Evolutionary conservation across 306 rosid genomes (phyloP).

Genomic region (Trifolium dubium): DNA sequence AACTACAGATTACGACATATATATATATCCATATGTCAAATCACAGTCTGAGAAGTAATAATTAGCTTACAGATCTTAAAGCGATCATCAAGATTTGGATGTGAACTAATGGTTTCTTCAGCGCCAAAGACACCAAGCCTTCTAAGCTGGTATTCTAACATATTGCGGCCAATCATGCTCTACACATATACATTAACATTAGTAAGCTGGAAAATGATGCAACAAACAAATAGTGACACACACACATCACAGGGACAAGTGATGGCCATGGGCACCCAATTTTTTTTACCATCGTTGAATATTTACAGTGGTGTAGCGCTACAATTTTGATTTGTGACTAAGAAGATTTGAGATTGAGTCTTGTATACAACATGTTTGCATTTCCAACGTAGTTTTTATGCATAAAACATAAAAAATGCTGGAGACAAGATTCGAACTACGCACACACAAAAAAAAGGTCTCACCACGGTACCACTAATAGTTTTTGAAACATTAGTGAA

Average conservation of each 20-base stretch:
- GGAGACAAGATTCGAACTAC: too few species aligned
- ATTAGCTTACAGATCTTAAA: slow-evolving; percentile 76
- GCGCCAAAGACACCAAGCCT: slow-evolving; percentile 94
- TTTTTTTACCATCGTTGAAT: neutral
- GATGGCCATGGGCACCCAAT: neutral
- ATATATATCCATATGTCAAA: slow-evolving; percentile 9
- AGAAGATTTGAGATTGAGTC: too few species aligned
- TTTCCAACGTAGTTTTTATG: too few species aligned
- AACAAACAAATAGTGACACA: slow-evolving; percentile 3
- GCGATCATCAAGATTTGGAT: slow-evolving; percentile 82
- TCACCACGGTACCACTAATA: too few species aligned
- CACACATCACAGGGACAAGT: neutral
- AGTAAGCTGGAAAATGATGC: slow-evolving; percentile 42
- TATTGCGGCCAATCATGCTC: slow-evolving; percentile 91
- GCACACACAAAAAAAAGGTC: too few species aligned
- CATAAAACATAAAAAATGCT: too few species aligned
- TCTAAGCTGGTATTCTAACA: slow-evolving; percentile 92
- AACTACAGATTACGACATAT: slow-evolving; percentile 12
- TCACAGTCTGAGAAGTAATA: slow-evolving; percentile 37
- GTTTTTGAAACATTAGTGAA: too few species aligned
- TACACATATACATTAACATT: slow-evolving; percentile 51
- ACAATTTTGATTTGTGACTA: too few species aligned
- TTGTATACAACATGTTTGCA: too few species aligned
- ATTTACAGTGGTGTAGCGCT: neutral
- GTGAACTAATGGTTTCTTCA: slow-evolving; percentile 93